Evolutionary conservation across 352 stramenopile genomes (phyloP), one percentile per base, ranked within the genome.

Genomic region (Pythium aquatile): DNA sequence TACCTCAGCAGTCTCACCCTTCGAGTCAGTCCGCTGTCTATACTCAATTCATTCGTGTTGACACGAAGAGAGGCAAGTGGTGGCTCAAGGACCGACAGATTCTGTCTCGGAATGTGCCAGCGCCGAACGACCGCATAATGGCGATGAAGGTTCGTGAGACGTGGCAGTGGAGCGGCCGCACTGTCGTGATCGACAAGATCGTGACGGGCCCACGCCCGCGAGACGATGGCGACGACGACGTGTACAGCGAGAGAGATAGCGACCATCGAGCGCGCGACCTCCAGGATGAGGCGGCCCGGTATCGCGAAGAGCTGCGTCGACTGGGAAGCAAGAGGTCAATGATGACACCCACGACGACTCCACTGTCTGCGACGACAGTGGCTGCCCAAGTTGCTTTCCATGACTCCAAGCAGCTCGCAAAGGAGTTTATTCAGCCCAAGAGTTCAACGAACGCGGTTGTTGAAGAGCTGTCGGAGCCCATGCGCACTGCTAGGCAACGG

Each of bases 151-250:
- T 91, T 42, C 73, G 77, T 17, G 79, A 91, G 58, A 80, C 65
- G 29, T 90, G 80, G 83, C 59, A 77, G 40, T 90, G 83, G 83
- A 85, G 74, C 63, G 80, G 80, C 10, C 75, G 83, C 28, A 76
- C 68, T 1, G 76, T 91, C 20, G 55, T 88, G 3, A 56, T 90
- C 16, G 83, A 91, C 73, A 91, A 90, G 63, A 87, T 89, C 55
- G 67, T 89, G 28, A 72, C 63, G 26, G 56, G 44, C 14, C 66
- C 60, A 3, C 56, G 51, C 1, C 52, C 61, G 1, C 53, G 62
- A 20, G 68, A 68, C 32, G 52, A 74, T 14, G 58, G 60, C 1
- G 52, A 63, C 29, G 60, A 68, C 10, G 55, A 59, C 1, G 44
- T 39, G 4, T 16, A 68, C 49, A 57, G 20, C 8, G 56, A 68